Percentiles rank a stretch among this genome's conserved stretches.
These are phyloP conservation scores for Sphagnum magellanicum DNA, from an alignment of 228 moss, liverwort and hornwort genomes.

Conservation along the genomic window DNA sequence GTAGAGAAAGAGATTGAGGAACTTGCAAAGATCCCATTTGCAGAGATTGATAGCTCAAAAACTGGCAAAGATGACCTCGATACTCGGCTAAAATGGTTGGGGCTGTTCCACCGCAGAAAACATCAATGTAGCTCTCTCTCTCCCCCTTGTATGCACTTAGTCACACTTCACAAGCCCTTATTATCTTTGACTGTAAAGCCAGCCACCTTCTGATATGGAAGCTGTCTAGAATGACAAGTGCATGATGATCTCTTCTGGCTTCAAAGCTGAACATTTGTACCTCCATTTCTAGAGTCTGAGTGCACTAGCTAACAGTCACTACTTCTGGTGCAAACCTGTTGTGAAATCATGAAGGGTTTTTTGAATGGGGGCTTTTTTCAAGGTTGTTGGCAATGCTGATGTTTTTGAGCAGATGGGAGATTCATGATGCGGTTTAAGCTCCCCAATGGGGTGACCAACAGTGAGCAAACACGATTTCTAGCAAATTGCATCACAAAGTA, in stretches of 20 bases:
- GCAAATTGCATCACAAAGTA: constrained; percentile 79
- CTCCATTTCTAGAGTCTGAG: too few species aligned
- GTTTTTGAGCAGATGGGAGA: constrained; percentile 48
- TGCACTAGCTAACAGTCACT: too few species aligned
- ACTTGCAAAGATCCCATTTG: constrained; percentile 52
- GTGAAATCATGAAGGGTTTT: neutral
- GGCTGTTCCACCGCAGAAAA: constrained; percentile 87
- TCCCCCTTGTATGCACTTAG: too few species aligned
- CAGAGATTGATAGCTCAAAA: constrained; percentile 61
- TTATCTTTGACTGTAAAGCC: too few species aligned
- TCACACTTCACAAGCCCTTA: too few species aligned
- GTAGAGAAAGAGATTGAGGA: constrained; percentile 55
- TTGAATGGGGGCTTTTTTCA: neutral
- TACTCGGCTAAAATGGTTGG: constrained; percentile 78
- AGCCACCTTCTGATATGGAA: too few species aligned
- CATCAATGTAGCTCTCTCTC: constrained; percentile 50
- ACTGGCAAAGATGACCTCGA: constrained; percentile 72
- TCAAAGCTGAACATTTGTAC: too few species aligned
- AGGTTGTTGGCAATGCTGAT: neutral
- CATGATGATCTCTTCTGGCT: too few species aligned
- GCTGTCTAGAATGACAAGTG: too few species aligned
- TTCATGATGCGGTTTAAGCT: constrained; percentile 97
- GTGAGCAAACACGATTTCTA: constrained; percentile 66
- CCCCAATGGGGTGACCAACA: constrained; percentile 87
- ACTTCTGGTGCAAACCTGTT: neutral